Base-by-base conservation (phyloP, 345 rosid genomes). In the Excoecaria cochinchinensis region DNA sequence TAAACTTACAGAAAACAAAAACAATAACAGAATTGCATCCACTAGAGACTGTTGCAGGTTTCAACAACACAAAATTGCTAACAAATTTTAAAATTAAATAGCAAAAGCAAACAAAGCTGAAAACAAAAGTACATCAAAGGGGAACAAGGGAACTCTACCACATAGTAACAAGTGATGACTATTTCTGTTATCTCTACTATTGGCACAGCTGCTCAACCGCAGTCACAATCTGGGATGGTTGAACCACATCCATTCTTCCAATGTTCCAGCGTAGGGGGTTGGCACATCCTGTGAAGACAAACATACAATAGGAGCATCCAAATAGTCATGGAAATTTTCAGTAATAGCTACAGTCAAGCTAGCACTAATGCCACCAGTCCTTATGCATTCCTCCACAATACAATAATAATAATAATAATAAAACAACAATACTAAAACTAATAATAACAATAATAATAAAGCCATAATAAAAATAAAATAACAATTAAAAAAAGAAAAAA, bases 311-410 rank as follows among this genome's bases (percentile, higher is more conserved):
- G 94, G 97, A 55, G 99, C 94, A 80, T 95, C 99, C 86, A 95
- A 85, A 65, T 91, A 92, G 79, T 95, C 99, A 10, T 89, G 85
- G 86, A 95, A 92, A 77, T 95, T 92, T 85, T 95, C 97, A 0
- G 78, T 91, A 72, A 95, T 92, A 24, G 97, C 95, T 0, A 95
- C 94, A 0, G 94, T 92, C 82, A 95, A 85, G 84, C 95, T 95
- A 64, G 99, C 97, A 11, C 99, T 97, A 59, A 95, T 91, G 69
- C 99, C 97, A 0, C 99, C 99, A 3, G 97, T 92, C 79, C 95
- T 85, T 97, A 92, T 92, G 90, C 97, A 90, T 81, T 95, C 97
- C 87, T 95, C 99, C 67, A 95, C 99, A n/a, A n/a, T n/a, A n/a
- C n/a, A n/a, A n/a, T n/a, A n/a, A n/a, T n/a, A n/a, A n/a, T n/a